phyloP scores from a whole-genome alignment of 2,329 filamentous ascomycete genomes.

The Coniella lustricola region DNA sequence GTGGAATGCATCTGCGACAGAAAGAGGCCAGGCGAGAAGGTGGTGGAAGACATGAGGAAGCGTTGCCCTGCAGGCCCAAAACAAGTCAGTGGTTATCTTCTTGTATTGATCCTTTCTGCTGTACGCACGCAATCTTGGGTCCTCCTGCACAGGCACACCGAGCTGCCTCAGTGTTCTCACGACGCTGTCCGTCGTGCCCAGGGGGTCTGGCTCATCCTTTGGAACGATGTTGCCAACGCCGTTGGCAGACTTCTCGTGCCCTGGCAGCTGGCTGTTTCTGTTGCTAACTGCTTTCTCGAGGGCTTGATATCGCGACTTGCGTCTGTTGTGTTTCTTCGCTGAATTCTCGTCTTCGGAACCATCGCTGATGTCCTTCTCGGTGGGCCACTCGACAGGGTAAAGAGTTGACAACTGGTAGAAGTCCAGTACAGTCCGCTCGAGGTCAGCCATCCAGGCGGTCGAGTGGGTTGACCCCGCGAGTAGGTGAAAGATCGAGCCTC shows the following conservation, averaged over 20 bases:
- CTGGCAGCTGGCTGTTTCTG: conserved; percentile 57
- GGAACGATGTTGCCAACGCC: conserved; percentile 73
- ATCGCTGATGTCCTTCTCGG: conserved; percentile 68
- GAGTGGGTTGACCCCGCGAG: background rate
- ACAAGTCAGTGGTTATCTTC: conserved; percentile 8
- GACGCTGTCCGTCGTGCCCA: conserved; percentile 84
- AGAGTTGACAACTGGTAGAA: conserved; percentile 80
- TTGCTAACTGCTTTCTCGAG: conserved; percentile 70
- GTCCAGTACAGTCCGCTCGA: conserved; percentile 71
- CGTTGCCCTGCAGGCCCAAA: conserved; percentile 59
- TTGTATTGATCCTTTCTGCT: no score
- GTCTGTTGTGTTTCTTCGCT: conserved; percentile 45
- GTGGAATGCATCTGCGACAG: conserved; percentile 84
- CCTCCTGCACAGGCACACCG: conserved; percentile 78
- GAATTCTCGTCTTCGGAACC: conserved; percentile 54
- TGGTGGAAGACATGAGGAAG: conserved; percentile 91
- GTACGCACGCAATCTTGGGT: conserved; percentile 61
- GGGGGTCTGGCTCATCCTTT: conserved; percentile 84
- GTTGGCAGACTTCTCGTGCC: conserved; percentile 57
- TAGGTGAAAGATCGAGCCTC: background rate
- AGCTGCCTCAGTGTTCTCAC: conserved; percentile 69
- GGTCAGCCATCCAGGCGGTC: conserved; percentile 53
- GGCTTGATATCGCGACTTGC: conserved; percentile 76
- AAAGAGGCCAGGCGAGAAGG: conserved; percentile 87
- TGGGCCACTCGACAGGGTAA: conserved; percentile 79